Base-by-base conservation (phyloP, 192 early-diverging fungal species). In the Paraglomus occultum region DNA sequence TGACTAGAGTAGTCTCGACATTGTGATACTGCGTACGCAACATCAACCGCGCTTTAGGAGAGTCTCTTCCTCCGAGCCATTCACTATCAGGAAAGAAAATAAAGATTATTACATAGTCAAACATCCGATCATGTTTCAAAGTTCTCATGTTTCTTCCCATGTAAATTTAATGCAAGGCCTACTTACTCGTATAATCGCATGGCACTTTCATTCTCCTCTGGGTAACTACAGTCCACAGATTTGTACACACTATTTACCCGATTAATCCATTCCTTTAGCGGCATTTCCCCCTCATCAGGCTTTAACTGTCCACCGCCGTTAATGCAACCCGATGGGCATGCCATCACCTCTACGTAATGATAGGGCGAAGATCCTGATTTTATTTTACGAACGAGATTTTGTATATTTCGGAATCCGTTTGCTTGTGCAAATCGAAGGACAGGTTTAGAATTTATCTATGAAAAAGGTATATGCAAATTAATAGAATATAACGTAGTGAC, bases 331-430 rank as follows among this genome's bases (percentile, higher is more conserved):
- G 87, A 89, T 0, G 97, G 97, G 71, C 97, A 99, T 1, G 97
- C 97, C 86, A 96, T 96, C 14, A 99, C 92, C 70, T 99, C 96
- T 1, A 98, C 91, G 73, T 90, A 99, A 72, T 97, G 89, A 76
- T 94, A 96, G 4, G 77, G 69, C 22, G 83, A 84, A 45, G 87
- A 87, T 31, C 87, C 85, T 6, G 85, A 82, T 64, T 96, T 95
- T 54, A 96, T 84, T 76, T 98, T 99, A n/a, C 97, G 88, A 47
- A 99, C 94, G 60, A 99, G 79, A 64, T 97, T 98, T 77, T 99
- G 97, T 65, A 99, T 92, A 73, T 99, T 97, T 11, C 94, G 83
- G 83, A 99, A 99, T 8, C 97, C 96, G 77, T 98, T 97, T 1
- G 91, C 90, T 0, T 88, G 77, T 6, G 91, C 94, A 83, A 99